A percentile compares a stretch with the other conserved stretches of the same genome.
Conservation (phyloP, 495 filamentous ascomycete genomes). For the Neurospora sp. region DNA sequence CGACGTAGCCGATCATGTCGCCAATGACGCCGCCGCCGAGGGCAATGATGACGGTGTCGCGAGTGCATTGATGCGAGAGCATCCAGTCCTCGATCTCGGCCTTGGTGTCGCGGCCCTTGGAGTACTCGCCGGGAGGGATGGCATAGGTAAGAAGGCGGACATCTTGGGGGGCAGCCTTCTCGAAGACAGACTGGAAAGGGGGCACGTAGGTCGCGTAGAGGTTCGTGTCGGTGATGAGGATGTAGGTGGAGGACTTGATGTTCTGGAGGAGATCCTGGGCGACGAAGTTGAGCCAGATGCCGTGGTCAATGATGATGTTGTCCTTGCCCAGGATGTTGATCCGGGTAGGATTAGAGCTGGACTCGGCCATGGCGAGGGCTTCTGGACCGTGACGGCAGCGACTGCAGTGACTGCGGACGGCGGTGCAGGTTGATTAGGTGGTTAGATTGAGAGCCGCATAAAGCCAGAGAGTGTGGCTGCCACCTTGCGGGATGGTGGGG, state of each 20-base stretch:
- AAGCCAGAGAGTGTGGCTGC: not conserved
- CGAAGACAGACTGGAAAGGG: slow-evolving; percentile 63
- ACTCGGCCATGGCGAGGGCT: not conserved
- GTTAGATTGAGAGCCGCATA: not conserved
- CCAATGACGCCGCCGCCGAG: slow-evolving; percentile 97
- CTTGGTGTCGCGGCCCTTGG: slow-evolving; percentile 86
- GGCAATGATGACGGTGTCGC: slow-evolving; percentile 90
- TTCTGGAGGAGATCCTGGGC: slow-evolving; percentile 70
- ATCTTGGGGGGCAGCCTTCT: slow-evolving; percentile 39
- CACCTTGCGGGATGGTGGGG: not conserved
- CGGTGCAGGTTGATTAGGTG: not conserved
- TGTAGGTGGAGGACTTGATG: slow-evolving; percentile 78
- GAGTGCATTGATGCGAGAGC: slow-evolving; percentile 79
- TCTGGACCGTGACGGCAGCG: not conserved
- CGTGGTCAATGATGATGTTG: slow-evolving; percentile 84
- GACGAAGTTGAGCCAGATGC: slow-evolving; percentile 76
- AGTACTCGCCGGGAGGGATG: slow-evolving; percentile 84
- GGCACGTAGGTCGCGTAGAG: slow-evolving; percentile 72
- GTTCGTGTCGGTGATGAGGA: slow-evolving; percentile 94
- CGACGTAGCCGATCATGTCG: slow-evolving; percentile 94
- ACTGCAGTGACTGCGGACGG: not conserved
- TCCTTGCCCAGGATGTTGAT: slow-evolving; percentile 52
- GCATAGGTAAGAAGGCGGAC: slow-evolving; percentile 76
- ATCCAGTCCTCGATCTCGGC: slow-evolving; percentile 97
- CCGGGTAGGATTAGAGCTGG: slow-evolving; percentile 31